Base-by-base conservation (phyloP, 352 stramenopile species). In the Phytophthora crassamura region DNA sequence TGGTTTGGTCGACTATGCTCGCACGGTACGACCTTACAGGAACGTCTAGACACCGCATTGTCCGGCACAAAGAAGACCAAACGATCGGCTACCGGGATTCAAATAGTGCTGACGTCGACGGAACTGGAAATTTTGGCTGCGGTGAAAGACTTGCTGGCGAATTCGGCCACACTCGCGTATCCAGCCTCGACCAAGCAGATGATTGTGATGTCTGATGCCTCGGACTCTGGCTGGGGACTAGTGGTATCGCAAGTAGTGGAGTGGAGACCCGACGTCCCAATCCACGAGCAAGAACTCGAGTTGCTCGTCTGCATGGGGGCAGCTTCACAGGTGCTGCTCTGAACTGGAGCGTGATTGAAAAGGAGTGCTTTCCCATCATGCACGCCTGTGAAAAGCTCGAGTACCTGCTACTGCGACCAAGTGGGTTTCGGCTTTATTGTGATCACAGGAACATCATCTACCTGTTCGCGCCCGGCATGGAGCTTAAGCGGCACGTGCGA, bases 341-440 rank as follows among this genome's bases (percentile, higher is more conserved):
- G n/a, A n/a, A n/a, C n/a, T n/a, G n/a, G n/a, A 71, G 49, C 7
- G 60, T 58, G 1, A 68, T 58, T n/a, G 60, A 59, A 25, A 66
- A 61, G 25, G 49, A 67, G 25, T 60, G 14, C 0, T 65, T 33
- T 6, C 57, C 57, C 2, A 66, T 59, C 14, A 11, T 59, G 0
- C 49, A 66, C 9, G 58, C 48, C 0, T 54, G 48, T 18, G 48
- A 59, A 1, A 11, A 10, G 5, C 48, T 59, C 5, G 47, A 52
- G 5, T 58, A 59, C 20, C 15, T 65, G 3, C 32, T 65, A 12
- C 39, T 58, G 5, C 46, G 47, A n/a, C 47, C 57, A 10, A 15
- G 52, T 36, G 18, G 46, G 2, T 58, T 65, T 22, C 25, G 10
- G 11, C 32, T 65, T 1, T 66, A 54, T 15, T 66, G 48, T 4